These are phyloP conservation scores for Diaporthe vexans DNA, from an alignment of 2,329 filamentous ascomycete genomes.

Conservation along the genomic window DNA sequence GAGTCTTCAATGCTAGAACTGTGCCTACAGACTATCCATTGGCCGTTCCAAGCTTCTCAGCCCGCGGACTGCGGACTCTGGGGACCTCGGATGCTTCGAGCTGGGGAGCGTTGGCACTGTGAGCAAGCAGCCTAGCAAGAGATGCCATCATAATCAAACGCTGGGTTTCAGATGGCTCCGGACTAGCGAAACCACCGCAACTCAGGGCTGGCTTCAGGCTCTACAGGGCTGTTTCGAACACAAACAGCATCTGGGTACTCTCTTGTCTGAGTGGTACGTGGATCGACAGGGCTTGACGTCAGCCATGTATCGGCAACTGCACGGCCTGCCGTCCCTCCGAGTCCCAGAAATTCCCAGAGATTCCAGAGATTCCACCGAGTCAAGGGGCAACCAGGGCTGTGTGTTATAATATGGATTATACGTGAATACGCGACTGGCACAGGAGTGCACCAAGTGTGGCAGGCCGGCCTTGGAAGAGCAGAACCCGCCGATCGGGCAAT, in stretches of 20 bases:
- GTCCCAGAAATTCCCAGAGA: constrained; percentile 2
- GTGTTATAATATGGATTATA: not conserved
- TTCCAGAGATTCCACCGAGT: not conserved
- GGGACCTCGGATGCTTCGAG: not conserved
- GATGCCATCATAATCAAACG: constrained; percentile 9
- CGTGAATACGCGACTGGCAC: not conserved
- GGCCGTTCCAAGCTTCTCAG: not conserved
- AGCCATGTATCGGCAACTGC: constrained; percentile 15
- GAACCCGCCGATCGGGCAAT: not conserved
- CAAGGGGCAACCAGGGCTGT: not conserved
- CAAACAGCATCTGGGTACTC: constrained; percentile 2
- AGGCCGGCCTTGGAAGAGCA: not conserved
- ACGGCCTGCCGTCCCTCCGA: constrained; percentile 10
- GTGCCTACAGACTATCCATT: not conserved
- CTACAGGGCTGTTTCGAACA: constrained; percentile 30
- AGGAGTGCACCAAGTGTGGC: not conserved
- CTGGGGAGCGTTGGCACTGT: not conserved
- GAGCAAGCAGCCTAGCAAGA: not conserved
- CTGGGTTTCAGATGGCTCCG: constrained; percentile 21
- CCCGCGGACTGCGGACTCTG: not conserved
- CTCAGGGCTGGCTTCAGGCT: constrained; percentile 9
- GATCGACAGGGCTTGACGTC: constrained; percentile 29
- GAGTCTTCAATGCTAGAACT: not conserved
- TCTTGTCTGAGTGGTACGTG: not conserved
- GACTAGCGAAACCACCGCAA: not conserved